Base-by-base conservation (phyloP, 148 eudicot species). In the Cornus florida region DNA sequence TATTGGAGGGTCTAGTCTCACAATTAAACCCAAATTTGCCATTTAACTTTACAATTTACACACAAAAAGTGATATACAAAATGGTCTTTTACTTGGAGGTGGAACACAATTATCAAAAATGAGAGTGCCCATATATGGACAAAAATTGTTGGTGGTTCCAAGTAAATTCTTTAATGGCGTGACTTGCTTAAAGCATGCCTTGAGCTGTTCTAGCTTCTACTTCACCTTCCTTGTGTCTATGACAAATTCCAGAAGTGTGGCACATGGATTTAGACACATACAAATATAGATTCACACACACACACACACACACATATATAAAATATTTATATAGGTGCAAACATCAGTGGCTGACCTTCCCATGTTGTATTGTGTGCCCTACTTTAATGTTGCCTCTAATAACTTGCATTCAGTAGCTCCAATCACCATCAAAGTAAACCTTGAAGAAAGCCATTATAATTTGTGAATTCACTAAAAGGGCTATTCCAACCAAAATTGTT, bases 121-220 rank as follows among this genome's bases (percentile, higher is more conserved):
- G 28, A 28, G 28, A 28, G 28, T 28, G 28, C 28, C 28, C 28
- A 28, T 28, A 28, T 28, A 28, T 1, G 28, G 28, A 33, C n/a
- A 38, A 83, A 13, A 46, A 69, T 12, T 75, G n/a, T 33, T 80
- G 68, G 77, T 82, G 10, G 78, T 82, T 79, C 78, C 74, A 82
- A 62, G 81, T 77, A 76, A 81, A 69, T 6, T 46, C n/a, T 28
- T 28, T 28, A 57, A 74, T 73, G 73, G 71, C 66, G 67, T 82
- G 74, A 72, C 85, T 82, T 79, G 82, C 60, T 71, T 33, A 74
- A 76, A 76, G 43, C 50, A 65, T n/a, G 38, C 33, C 28, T 67
- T 48, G 77, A 77, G 83, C 86, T 86, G 88, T 77, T 67, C 65
- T 80, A 39, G 78, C 70, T 80, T 84, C 69, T 72, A 72, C 28